Evolutionary conservation across 306 rosid species (phyloP).

Genomic region (Betula pendula): DNA sequence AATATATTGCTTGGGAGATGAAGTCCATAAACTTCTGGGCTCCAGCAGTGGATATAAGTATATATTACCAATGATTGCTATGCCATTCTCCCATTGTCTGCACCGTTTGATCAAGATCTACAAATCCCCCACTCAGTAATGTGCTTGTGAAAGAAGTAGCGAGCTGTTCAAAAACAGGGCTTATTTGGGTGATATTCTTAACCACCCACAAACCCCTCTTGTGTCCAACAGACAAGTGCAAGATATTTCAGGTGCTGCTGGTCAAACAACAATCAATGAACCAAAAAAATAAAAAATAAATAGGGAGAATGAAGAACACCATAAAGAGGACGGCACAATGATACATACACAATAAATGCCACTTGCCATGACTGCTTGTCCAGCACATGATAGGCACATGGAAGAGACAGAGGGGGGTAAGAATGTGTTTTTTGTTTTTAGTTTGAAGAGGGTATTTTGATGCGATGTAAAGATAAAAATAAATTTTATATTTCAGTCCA

Average conservation of each 20-base stretch:
- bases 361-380: conserved; percentile 20
- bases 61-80: neutral
- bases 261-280: neutral
- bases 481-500: too few species aligned
- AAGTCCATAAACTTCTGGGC: neutral
- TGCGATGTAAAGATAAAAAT: too few species aligned
- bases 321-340: conserved; percentile 3
- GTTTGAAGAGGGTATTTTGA: too few species aligned
- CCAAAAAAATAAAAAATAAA: too few species aligned
- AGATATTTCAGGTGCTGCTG: neutral
- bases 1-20: neutral
- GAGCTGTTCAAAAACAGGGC: neutral
- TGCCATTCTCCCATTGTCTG: neutral
- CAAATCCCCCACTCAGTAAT: neutral
- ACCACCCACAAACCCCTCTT: neutral
- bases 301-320: neutral
- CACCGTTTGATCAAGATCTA: neutral
- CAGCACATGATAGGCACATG: conserved; percentile 30
- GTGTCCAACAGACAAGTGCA: neutral
- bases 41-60: neutral
- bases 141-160: neutral
- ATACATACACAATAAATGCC: neutral
- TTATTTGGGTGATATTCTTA: neutral
- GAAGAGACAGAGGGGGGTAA: neutral
- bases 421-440: neutral